phyloP scores from a whole-genome alignment of 179 eudicot species.

The Silene coronaria region DNA sequence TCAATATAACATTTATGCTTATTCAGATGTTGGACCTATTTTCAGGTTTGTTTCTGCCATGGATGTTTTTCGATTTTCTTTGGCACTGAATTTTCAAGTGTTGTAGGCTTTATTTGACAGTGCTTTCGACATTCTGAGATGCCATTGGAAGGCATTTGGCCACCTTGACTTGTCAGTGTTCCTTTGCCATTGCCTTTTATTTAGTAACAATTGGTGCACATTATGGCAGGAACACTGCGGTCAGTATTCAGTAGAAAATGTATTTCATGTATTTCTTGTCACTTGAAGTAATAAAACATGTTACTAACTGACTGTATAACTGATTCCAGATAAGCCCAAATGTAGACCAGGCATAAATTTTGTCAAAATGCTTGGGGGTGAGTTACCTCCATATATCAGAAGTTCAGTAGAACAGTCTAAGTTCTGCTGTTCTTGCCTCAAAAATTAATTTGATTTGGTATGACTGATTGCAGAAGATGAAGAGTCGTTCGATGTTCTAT shows the following conservation, averaged over 20 bases:
- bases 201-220: background rate
- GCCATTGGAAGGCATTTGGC: background rate
- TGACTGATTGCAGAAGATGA: constrained; percentile 58
- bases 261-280: too few relatives aligned
- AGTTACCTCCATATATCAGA: background rate
- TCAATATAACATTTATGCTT: constrained; percentile 70
- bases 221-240: background rate
- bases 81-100: background rate
- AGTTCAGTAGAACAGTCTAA: background rate
- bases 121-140: background rate
- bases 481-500: constrained; percentile 75
- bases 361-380: constrained; percentile 69
- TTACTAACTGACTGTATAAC: background rate
- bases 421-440: background rate
- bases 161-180: background rate
- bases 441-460: background rate
- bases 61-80: background rate
- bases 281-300: background rate
- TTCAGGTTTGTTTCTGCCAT: constrained; percentile 37
- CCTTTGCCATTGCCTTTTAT: background rate
- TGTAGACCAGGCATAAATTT: constrained; percentile 62
- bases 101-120: background rate
- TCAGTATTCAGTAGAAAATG: too few relatives aligned
- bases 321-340: constrained; percentile 64
- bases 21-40: constrained; percentile 67